Base-by-base conservation (phyloP, 768 basidiomycete species). In the Hericium rajendrae region DNA sequence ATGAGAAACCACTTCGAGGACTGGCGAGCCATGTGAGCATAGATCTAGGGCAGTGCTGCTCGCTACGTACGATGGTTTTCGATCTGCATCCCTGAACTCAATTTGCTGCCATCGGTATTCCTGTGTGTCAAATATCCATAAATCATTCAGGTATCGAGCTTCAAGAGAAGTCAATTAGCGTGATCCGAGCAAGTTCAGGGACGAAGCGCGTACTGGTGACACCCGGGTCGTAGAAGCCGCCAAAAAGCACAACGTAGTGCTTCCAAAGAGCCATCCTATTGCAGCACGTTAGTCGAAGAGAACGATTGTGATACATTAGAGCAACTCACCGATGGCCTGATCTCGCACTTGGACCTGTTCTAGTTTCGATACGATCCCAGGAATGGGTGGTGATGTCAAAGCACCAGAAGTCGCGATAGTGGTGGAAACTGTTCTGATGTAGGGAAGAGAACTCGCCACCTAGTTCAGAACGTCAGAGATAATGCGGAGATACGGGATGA, bases 341-440 rank as follows among this genome's bases (percentile, higher is more conserved):
- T 43, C 92, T 75, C 6, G 91, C 88, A 40, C 80, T 84, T 0
- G 92, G 93, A 24, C 82, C 76, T 15, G 85, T 68, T 65, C 91
- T 93, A 4, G 90, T 92, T 39, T 94, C 93, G 53, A 94, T 89
- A 8, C 90, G 76, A 62, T 94, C 90, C 93, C 94, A 95, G 0
- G 78, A 71, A 59, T 91, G 88, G 0, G 83, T 85, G 2, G 77
- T 65, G 22, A 95, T 81, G 61, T 91, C 88, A 66, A 94, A 94
- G 50, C 78, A 78, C 88, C 94, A 94, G 65, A 94, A 85, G 66
- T 94, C 90, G 48, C 89, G 81, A 65, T 91, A 94, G 63, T 94
- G 91, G 60, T 91, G 88, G 68, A 94, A 91, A 0, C 81, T 82
- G 38, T 82, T 92, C 68, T 94, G 91, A 61, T 88, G 77, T 6